Evolutionary conservation across 1,284 basidiomycete genomes (phyloP), one percentile per base, ranked within the genome.

Genomic region (Microstroma glucosiphilum): DNA sequence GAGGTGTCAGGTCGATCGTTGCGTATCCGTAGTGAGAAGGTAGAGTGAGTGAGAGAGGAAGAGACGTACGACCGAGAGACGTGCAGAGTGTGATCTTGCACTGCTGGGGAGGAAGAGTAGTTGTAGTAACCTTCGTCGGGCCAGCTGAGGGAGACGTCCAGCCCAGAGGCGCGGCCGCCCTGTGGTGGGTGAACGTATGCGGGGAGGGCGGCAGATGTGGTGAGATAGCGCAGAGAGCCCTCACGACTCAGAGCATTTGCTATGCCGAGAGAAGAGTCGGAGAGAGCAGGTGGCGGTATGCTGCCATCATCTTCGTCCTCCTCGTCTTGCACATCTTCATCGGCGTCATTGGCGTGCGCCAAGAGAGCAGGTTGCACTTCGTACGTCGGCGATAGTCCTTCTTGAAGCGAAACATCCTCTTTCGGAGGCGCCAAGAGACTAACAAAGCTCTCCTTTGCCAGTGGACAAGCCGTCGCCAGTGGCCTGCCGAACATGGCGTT

Each of bases 1-100:
- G 83, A 76, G 0, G 78, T 69, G 6, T 58, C 51, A 0, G 60
- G 25, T 6, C 83, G 72, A 59, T 86, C 83, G 77, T 96, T 96
- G 15, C 79, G 83, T 57, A 97, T 80, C 23, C 83, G 82, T 7
- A 94, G 80, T 40, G 85, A 84, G 17, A 98, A 85, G 9, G 86
- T 83, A 4, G 82, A 12, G 13, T 21, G 30, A 48, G 60, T 11
- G 41, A 62, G 25, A 40, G 30, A 59, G 43, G 43, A n/a, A 12
- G 51, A 17, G 19, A 25, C 13, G 51, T 19, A 13, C 13, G 51
- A 21, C 51, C 21, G 15, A 13, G 25, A 25, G 51, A 54, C 51
- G 19, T 23, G 51, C 17, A 19, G 51, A 3, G 43, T 17, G 43
- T 48, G 43, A 12, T n/a, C 43, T 17, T 48, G 43, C 21, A 21